These are phyloP conservation scores for Aphanoascus verrucosus DNA, from an alignment of 2,329 filamentous ascomycete species.

Conservation along the genomic window DNA sequence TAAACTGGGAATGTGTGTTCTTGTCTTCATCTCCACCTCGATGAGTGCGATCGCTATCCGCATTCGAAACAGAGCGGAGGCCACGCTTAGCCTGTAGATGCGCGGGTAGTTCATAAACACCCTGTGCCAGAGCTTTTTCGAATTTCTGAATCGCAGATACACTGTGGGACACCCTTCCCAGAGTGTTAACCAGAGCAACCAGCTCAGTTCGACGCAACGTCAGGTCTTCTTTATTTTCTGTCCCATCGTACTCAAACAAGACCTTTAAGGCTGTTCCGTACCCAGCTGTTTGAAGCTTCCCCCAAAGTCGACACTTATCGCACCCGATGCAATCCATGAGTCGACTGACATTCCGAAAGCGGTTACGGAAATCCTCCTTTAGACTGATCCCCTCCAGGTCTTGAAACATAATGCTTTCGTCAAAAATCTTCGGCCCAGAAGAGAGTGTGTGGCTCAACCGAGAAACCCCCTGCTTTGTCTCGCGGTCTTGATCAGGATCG, in stretches of 20 bases:
- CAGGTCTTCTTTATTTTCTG: constrained; percentile 53
- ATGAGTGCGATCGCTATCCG: constrained; percentile 12
- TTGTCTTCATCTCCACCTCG: constrained; percentile 20
- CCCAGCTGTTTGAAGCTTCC: constrained; percentile 87
- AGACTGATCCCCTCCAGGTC: constrained; percentile 54
- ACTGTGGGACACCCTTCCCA: constrained; percentile 74
- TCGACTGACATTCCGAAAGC: constrained; percentile 91
- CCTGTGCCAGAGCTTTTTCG: constrained; percentile 38
- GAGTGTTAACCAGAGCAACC: constrained; percentile 88
- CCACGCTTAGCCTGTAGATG: constrained; percentile 6
- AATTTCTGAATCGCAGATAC: constrained; percentile 67
- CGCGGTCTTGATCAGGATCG: constrained; percentile 64
- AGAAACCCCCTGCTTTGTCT: constrained; percentile 74
- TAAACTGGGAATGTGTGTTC: constrained; percentile 34
- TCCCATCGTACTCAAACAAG: constrained; percentile 80
- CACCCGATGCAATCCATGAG: constrained; percentile 98
- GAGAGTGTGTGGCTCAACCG: constrained; percentile 61
- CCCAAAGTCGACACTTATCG: constrained; percentile 97
- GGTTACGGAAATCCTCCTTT: constrained; percentile 94
- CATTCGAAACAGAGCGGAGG: not conserved
- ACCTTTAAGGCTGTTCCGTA: constrained; percentile 94
- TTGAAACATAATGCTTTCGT: constrained; percentile 92
- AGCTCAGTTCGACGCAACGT: constrained; percentile 78
- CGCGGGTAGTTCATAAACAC: constrained; percentile 19
- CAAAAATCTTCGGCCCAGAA: constrained; percentile 65